Conservation (phyloP, 2,329 filamentous ascomycete species). For the Fusarium penzigii region DNA sequence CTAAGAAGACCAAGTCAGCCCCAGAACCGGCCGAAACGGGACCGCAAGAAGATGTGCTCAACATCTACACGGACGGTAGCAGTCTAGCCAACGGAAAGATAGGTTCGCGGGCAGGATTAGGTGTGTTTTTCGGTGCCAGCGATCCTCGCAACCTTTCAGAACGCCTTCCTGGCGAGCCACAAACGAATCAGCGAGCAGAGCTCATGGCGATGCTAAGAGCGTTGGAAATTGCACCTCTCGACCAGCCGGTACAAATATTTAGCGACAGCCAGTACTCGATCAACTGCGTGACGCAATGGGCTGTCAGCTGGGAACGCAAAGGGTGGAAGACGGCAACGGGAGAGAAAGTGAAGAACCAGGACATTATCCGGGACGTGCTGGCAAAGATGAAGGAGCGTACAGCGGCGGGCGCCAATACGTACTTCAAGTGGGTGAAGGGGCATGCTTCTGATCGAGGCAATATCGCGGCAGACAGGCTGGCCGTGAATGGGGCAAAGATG, state of each 20-base stretch:
- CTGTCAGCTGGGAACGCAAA: conserved; percentile 70
- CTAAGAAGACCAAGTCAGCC: conserved; percentile 26
- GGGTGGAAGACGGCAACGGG: conserved; percentile 74
- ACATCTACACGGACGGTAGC: conserved; percentile 65
- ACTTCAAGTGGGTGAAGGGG: conserved; percentile 89
- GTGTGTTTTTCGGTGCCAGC: conserved; percentile 61
- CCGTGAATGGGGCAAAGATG: conserved; percentile 52
- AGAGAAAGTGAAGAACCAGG: conserved; percentile 80
- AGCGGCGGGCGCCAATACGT: conserved; percentile 59
- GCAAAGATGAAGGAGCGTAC: conserved; percentile 70
- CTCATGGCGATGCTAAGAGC: conserved; percentile 84
- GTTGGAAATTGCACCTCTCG: conserved; percentile 70
- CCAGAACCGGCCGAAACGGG: conserved; percentile 29
- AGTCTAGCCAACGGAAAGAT: conserved; percentile 57
- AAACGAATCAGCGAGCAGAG: conserved; percentile 97
- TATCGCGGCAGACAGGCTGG: conserved; percentile 75
- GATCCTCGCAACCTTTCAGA: conserved; percentile 71
- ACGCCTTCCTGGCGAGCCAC: conserved; percentile 68
- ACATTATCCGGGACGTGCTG: conserved; percentile 75
- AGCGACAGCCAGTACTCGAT: conserved; percentile 93
- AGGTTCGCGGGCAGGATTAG: conserved; percentile 60
- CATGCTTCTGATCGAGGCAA: conserved; percentile 76
- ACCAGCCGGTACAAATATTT: conserved; percentile 72
- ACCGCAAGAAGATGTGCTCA: conserved; percentile 29
- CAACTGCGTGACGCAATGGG: conserved; percentile 87